Percentiles rank a stretch among this genome's conserved stretches.
These are phyloP conservation scores for Penicillium goetzii DNA, from an alignment of 495 filamentous ascomycete species.

Conservation along the genomic window DNA sequence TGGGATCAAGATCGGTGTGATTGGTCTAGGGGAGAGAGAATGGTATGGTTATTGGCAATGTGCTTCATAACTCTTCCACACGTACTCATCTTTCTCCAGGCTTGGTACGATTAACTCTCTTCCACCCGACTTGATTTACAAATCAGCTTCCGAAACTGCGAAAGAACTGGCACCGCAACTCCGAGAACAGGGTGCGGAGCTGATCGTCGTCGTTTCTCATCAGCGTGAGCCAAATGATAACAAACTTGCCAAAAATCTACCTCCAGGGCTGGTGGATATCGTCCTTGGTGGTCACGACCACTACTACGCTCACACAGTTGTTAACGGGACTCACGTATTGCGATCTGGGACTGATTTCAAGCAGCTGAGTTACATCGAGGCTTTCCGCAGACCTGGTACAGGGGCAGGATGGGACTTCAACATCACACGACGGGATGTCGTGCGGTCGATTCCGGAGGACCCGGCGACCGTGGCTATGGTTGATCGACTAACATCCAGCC, in stretches of 20 bases:
- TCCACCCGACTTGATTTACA: slow-evolving; percentile 78
- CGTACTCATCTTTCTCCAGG: slow-evolving; percentile 46
- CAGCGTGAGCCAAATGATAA: slow-evolving; percentile 84
- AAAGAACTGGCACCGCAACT: slow-evolving; percentile 69
- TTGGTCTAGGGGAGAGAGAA: slow-evolving; percentile 79
- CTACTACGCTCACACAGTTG: slow-evolving; percentile 73
- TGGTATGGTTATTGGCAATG: slow-evolving; percentile 45
- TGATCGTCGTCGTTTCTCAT: slow-evolving; percentile 81
- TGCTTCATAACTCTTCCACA: not conserved
- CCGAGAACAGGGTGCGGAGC: slow-evolving; percentile 74
- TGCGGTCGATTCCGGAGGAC: slow-evolving; percentile 67
- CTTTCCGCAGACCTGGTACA: slow-evolving; percentile 53
- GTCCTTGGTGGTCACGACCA: slow-evolving; percentile 91
- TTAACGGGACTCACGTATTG: slow-evolving; percentile 79
- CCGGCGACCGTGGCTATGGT: slow-evolving; percentile 58
- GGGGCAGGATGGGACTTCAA: slow-evolving; percentile 69
- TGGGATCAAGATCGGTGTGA: slow-evolving; percentile 81
- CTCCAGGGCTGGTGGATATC: slow-evolving; percentile 73
- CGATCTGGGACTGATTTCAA: slow-evolving; percentile 89
- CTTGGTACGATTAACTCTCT: slow-evolving; percentile 85
- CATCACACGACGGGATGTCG: slow-evolving; percentile 73
- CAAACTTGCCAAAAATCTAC: slow-evolving; percentile 72
- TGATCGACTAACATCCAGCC: slow-evolving; percentile 65
- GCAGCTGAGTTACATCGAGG: slow-evolving; percentile 86
- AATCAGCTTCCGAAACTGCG: slow-evolving; percentile 72